Evolutionary conservation across 2,329 filamentous ascomycete genomes (phyloP), one percentile per base, ranked within the genome.

Genomic region (Clonostachys rhizophaga): DNA sequence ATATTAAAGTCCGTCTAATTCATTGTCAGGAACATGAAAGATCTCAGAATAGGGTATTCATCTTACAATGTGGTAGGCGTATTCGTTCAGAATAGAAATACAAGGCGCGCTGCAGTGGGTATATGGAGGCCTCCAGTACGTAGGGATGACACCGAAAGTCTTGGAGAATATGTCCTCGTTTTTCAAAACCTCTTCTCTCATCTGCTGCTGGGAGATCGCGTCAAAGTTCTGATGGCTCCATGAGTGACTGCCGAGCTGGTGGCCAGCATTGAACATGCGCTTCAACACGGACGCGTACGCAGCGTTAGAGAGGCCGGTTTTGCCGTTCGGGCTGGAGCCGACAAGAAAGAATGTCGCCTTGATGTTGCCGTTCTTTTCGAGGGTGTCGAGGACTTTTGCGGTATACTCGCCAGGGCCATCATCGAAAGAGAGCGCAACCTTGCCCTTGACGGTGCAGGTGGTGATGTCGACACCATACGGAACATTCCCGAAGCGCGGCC

Each of bases 31-130:
- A 36, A 12, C 9, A 17, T 10, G 6, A 3, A 20, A n/a, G 1
- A 13, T 16, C 9, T 20, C 6, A 14, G 16, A 14, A 9, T 8
- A 20, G 14, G n/a, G 8, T 4, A 5, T 17, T 45, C 34, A 9
- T 20, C 43, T 37, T 45, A 76, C 68, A 50, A 80, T 60, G 55
- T 82, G 76, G 60, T 83, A 83, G 37, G 73, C 75, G 20, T 80
- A 57, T 34, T 55, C 55, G 3, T 52, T 56, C 54, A 74, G 54
- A 20, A 66, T 56, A 3, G 53, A 50, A 39, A 63, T 55, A 49
- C 70, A 74, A 16, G 64, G 70, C 49, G 49, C 43, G 58, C 35
- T 63, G 58, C 72, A 75, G 44, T 69, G 69, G 3, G 72, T 66
- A 49, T 69, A 75, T 0, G 72, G 72, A 2, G 72, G 58, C 4